Evolutionary conservation across 176 grass and related monocot species (phyloP).

Genomic region (Bromus sterilis): DNA sequence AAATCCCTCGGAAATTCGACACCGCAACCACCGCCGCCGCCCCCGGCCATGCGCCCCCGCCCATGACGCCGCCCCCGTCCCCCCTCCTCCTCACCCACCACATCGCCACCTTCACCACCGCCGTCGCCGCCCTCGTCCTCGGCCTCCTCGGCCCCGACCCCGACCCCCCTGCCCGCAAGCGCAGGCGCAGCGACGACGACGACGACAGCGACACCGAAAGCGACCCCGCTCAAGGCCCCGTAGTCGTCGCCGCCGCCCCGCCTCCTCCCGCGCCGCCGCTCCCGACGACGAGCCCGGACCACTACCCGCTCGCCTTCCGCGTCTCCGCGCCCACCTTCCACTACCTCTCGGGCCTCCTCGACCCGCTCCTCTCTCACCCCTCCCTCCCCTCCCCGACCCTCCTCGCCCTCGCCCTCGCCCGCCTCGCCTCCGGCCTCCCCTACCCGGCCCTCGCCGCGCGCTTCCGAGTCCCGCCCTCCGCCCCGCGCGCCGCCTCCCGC

Average conservation of each 20-base stretch:
- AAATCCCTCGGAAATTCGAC: constrained; percentile 46
- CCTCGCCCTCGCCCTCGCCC: constrained; percentile 62
- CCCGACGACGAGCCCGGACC: constrained; percentile 42
- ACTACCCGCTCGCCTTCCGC: constrained; percentile 60
- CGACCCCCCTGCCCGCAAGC: constrained; percentile 22
- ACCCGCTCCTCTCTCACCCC: constrained; percentile 58
- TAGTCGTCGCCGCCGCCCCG: neutral
- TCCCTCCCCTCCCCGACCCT: constrained; percentile 31
- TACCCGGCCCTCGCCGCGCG: constrained; percentile 35
- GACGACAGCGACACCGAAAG: neutral
- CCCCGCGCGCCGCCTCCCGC: constrained; percentile 45
- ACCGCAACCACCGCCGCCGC: constrained; percentile 27
- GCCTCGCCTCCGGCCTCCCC: constrained; percentile 50
- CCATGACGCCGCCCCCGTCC: constrained; percentile 24
- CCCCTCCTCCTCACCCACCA: constrained; percentile 11
- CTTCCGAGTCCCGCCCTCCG: constrained; percentile 46
- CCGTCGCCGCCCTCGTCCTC: constrained; percentile 25
- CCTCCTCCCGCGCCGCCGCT: neutral
- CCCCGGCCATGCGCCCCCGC: constrained; percentile 27
- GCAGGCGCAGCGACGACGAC: constrained; percentile 1
- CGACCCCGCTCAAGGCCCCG: neutral
- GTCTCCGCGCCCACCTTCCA: constrained; percentile 66
- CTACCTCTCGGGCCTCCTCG: constrained; percentile 73
- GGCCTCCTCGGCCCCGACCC: constrained; percentile 11
- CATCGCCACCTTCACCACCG: constrained; percentile 4